Evolutionary conservation across 805 yeast genomes (phyloP).

Genomic region (Suhomyces tanzawaensis): DNA sequence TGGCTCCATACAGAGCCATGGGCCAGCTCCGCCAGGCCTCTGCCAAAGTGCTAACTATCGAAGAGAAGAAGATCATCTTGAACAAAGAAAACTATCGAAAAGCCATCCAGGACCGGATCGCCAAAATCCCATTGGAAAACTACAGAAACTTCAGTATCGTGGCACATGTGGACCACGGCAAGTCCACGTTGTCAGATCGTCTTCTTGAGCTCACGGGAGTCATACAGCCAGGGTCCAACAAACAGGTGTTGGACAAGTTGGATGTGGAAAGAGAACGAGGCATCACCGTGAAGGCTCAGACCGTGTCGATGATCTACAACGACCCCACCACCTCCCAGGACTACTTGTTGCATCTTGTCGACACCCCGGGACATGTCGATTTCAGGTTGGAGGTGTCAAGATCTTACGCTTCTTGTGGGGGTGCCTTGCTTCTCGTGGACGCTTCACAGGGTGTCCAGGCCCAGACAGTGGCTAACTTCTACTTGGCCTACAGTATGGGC

Average conservation of each 20-base stretch:
- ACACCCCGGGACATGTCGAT: slow-evolving; percentile 98
- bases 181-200: slow-evolving; percentile 87
- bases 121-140: slow-evolving; percentile 76
- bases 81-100: slow-evolving; percentile 34
- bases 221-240: slow-evolving; percentile 68
- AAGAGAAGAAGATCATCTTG: slow-evolving; percentile 26
- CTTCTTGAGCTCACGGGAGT: slow-evolving; percentile 87
- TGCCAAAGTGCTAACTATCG: slow-evolving; percentile 13
- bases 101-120: slow-evolving; percentile 54
- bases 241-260: slow-evolving; percentile 83
- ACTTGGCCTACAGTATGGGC: slow-evolving; percentile 82
- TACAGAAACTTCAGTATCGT: slow-evolving; percentile 91
- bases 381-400: slow-evolving; percentile 91
- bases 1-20: no score
- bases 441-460: slow-evolving; percentile 97
- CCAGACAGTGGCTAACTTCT: slow-evolving; percentile 97
- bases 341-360: slow-evolving; percentile 84
- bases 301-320: slow-evolving; percentile 87
- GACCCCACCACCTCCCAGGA: slow-evolving; percentile 59
- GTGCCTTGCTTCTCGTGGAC: slow-evolving; percentile 86
- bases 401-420: slow-evolving; percentile 94
- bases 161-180: slow-evolving; percentile 92
- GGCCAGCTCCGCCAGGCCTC: slow-evolving; percentile 3
- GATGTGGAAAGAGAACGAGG: slow-evolving; percentile 97
- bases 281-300: slow-evolving; percentile 95